phyloP scores from a whole-genome alignment of 768 basidiomycete species.

The Harrya chromipes region DNA sequence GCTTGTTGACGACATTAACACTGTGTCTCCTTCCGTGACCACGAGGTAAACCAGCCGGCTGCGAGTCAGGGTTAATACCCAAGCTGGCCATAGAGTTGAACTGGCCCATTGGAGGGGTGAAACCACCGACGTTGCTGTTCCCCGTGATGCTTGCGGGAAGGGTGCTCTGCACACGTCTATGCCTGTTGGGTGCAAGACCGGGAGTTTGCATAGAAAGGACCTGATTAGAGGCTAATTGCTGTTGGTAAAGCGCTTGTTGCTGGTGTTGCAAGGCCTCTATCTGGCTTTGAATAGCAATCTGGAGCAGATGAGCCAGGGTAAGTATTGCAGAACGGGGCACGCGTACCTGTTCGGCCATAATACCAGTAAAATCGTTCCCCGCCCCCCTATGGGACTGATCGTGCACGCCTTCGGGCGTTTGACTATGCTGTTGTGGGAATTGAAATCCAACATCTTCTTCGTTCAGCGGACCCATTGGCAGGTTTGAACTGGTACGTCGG shows the following conservation, averaged over 20 bases:
- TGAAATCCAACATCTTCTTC: conserved; percentile 83
- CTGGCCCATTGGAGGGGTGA: conserved; percentile 53
- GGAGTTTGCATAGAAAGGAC: conserved; percentile 78
- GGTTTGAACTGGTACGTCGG: conserved; percentile 47
- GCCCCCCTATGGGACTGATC: conserved; percentile 51
- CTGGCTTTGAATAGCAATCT: conserved; percentile 89
- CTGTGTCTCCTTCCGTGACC: conserved; percentile 89
- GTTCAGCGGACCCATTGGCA: conserved; percentile 65
- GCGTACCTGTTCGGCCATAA: conserved; percentile 93
- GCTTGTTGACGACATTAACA: conserved; percentile 87
- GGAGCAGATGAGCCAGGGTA: conserved; percentile 11
- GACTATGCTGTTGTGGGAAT: conserved; percentile 66
- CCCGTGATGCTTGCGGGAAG: conserved; percentile 56
- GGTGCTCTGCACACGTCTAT: conserved; percentile 86
- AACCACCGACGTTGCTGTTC: conserved; percentile 36
- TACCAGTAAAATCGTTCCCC: conserved; percentile 76
- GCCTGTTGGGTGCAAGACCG: conserved; percentile 68
- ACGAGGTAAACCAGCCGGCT: conserved; percentile 64
- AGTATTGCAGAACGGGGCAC: not conserved
- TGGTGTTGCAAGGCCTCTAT: conserved; percentile 90
- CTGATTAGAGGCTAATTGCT: conserved; percentile 85
- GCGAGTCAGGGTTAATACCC: conserved; percentile 60
- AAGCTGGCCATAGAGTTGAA: conserved; percentile 54
- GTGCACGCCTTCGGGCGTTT: conserved; percentile 27
- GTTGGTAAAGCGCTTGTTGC: conserved; percentile 86